Base-by-base conservation (phyloP, 78 protist species). In the Planoprotostelium fungivorum region DNA sequence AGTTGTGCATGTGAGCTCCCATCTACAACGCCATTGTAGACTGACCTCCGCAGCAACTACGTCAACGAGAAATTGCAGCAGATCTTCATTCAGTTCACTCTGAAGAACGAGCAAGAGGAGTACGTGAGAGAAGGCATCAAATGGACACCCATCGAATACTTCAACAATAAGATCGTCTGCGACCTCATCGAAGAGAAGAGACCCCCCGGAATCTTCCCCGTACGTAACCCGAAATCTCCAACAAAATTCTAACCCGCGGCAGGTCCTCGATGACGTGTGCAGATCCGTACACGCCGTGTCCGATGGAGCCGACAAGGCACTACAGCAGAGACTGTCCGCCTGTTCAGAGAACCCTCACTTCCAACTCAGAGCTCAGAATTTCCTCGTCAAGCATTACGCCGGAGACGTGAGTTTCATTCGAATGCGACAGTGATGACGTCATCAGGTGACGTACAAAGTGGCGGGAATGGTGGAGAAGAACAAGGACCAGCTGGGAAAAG, bases 41-140 rank as follows among this genome's bases (percentile, higher is more conserved):
- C 73, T 51, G 73, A 51, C 73, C 16, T 16, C 31, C 37, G 63
- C 88, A 89, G 73, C 92, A 98, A 98, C 92, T 98, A 94, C 94
- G 96, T 97, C 73, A 97, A 98, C 88, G 99, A 98, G 92, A 94
- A 95, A 87, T 89, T 98, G 87, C 99, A 98, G 91, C 98, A 97
- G 86, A 94, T 96, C 88, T 97, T 97, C 89, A 95, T 92, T 90
- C 96, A 96, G 87, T 93, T 96, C 90, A 95, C 98, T 16, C 84
- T 96, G 35, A 95, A 95, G 88, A 90, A 84, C 88, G 98, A 97
- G 51, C 98, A 97, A 85, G 97, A 93, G 83, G 98, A 96, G 89
- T 97, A 97, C 89, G 96, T 89, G 37, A 84, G 93, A 5, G 99
- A 97, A 92, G 94, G 96, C 73, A 91, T 94, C 90, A 83, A 94